Conservation (phyloP, 1,139 yeast species). For the Eremothecium coryli region DNA sequence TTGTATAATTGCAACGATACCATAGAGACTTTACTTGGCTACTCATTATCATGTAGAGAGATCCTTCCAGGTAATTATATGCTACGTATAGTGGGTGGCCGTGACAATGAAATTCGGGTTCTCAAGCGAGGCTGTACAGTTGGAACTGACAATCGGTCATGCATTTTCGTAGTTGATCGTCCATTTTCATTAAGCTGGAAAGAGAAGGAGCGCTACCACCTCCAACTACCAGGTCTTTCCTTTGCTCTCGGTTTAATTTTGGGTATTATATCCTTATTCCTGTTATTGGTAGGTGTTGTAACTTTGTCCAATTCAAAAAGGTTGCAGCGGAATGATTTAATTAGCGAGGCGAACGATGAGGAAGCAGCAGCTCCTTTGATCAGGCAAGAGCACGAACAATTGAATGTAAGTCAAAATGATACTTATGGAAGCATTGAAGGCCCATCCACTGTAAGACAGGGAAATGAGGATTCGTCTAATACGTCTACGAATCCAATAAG, state of each 20-base stretch:
- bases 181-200: conserved; percentile 64
- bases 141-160: conserved; percentile 38
- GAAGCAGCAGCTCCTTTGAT: no score
- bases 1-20: conserved; percentile 38
- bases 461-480: no score
- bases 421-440: no score
- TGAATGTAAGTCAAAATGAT: no score
- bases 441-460: no score
- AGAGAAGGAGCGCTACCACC: conserved; percentile 38
- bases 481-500: no score
- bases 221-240: conserved; percentile 58
- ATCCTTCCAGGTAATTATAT: conserved; percentile 32
- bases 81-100: conserved; percentile 34
- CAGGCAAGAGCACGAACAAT: no score
- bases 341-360: no score
- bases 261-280: conserved; percentile 37
- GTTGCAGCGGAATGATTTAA: no score
- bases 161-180: conserved; percentile 64
- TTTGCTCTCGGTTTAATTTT: conserved; percentile 55
- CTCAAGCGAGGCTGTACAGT: conserved; percentile 63
- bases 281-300: conserved; percentile 31
- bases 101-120: conserved; percentile 58
- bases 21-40: conserved; percentile 38
- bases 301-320: background rate
- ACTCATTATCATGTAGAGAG: conserved; percentile 38